Evolutionary conservation across 2,329 filamentous ascomycete genomes (phyloP).

Genomic region (Sodiomyces alkalinus): DNA sequence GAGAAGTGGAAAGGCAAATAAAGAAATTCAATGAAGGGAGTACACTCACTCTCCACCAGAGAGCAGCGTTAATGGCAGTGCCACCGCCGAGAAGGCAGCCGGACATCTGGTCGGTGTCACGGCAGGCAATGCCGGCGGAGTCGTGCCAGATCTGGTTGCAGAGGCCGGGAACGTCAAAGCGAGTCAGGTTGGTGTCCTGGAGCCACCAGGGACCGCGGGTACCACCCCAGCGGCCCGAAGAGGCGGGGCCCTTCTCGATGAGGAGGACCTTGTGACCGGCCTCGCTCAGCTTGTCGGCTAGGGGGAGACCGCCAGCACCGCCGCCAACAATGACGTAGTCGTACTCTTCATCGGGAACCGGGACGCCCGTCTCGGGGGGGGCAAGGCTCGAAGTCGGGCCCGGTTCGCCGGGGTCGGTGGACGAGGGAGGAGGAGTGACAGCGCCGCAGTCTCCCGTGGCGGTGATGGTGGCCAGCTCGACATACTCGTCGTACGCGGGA

Average conservation of each 20-base stretch:
- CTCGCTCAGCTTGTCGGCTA: slow-evolving; percentile 49
- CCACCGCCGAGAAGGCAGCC: slow-evolving; percentile 57
- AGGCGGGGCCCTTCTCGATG: slow-evolving; percentile 44
- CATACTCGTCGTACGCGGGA: slow-evolving; percentile 26
- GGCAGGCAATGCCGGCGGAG: slow-evolving; percentile 48
- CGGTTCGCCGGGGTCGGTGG: slow-evolving; percentile 6
- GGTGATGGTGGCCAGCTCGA: slow-evolving; percentile 25
- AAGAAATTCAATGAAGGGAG: too few relatives aligned
- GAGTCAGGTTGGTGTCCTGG: slow-evolving; percentile 44
- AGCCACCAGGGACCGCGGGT: slow-evolving; percentile 47
- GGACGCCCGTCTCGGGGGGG: slow-evolving; percentile 16
- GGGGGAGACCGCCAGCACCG: slow-evolving; percentile 44
- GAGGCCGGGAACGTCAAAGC: slow-evolving; percentile 57
- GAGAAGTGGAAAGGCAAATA: neutral
- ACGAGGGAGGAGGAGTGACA: slow-evolving; percentile 13
- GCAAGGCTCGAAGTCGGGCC: slow-evolving; percentile 11
- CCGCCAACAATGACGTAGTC: slow-evolving; percentile 51
- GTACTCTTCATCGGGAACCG: slow-evolving; percentile 22
- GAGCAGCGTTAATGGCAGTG: slow-evolving; percentile 49
- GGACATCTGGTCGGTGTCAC: slow-evolving; percentile 57
- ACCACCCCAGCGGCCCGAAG: slow-evolving; percentile 50
- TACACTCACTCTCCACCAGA: slow-evolving; percentile 46
- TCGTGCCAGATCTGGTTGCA: slow-evolving; percentile 57
- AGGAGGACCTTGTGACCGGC: slow-evolving; percentile 50
- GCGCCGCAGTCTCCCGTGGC: slow-evolving; percentile 19